Evolutionary conservation across 345 rosid species (phyloP), one percentile per base, ranked within the genome.

Genomic region (Salix caprea): DNA sequence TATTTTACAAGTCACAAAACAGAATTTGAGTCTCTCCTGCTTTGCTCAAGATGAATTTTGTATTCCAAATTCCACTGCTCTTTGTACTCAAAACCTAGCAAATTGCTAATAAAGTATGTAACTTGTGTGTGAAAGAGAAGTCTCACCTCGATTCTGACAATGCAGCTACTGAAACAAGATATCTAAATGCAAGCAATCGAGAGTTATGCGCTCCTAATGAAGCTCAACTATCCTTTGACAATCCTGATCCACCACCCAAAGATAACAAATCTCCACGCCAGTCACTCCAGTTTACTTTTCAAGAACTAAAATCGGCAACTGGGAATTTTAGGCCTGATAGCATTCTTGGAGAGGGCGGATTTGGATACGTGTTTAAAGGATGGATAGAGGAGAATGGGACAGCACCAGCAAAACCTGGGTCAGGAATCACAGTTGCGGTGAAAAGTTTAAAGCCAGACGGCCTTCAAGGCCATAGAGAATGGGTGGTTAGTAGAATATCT

Each of bases 101-200:
- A 48, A 48, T 34, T 78, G 76, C 32, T 30, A 18, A 40, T 46
- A 46, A 70, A 70, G 42, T 16, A 28, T 39, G 28, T 54, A 26
- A 1, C 65, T 74, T 61, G 28, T 2, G 16, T 4, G 40, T 2
- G 61, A 69, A 69, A 42, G 61, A 39, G 36, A n/a, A 32, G 34
- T 75, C 67, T 48, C 58, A 72, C 28, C 44, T 42, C 19, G 58
- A 34, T 69, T 65, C 7, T 54, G 78, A 74, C 69, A 40, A 14
- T 85, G 85, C 84, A 91, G 96, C 92, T 64, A 80, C 91, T 0
- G 93, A 89, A 81, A 88, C 91, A 19, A 76, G 96, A 73, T 89
- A 89, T 77, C 84, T 91, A 74, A 91, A 91, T 82, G 96, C 93
- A 48, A 91, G 96, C 85, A 91, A 89, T 76, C 79, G 93, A 37